Conservation (phyloP, 441 rosid species). For the Cnidoscolus chayamansa region DNA sequence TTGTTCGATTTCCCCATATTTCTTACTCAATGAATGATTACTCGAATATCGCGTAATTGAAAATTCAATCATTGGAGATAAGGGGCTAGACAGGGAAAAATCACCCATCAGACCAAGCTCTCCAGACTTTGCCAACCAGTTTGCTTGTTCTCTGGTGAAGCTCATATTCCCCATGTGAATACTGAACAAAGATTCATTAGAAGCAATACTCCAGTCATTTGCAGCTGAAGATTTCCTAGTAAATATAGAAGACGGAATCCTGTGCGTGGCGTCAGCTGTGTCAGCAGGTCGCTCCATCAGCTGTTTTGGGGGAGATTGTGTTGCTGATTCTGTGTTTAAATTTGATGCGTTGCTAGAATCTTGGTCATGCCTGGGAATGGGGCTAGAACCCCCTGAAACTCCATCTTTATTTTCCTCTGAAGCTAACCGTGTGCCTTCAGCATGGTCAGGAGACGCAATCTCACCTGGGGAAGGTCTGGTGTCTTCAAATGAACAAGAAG, state of each 20-base stretch:
- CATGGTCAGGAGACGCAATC: not conserved
- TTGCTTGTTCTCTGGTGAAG: slow-evolving; percentile 48
- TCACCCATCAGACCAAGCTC: slow-evolving; percentile 52
- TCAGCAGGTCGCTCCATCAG: slow-evolving; percentile 44
- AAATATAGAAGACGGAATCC: slow-evolving; percentile 69
- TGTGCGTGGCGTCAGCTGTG: slow-evolving; percentile 22
- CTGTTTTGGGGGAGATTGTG: slow-evolving; percentile 44
- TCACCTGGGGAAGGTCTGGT: not conserved
- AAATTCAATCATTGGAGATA: slow-evolving; percentile 29
- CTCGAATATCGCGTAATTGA: slow-evolving; percentile 27
- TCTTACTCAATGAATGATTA: not conserved
- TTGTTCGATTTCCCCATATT: slow-evolving; percentile 15
- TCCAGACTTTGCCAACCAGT: slow-evolving; percentile 40
- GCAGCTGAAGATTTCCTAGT: slow-evolving; percentile 40
- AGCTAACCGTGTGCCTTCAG: too few relatives aligned
- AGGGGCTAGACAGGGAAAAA: slow-evolving; percentile 25
- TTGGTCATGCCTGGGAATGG: too few relatives aligned
- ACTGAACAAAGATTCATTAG: slow-evolving; percentile 84
- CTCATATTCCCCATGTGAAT: slow-evolving; percentile 52
- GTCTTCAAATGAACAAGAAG: slow-evolving; percentile 24
- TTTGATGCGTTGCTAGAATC: not conserved
- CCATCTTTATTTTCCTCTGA: not conserved
- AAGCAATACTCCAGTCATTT: slow-evolving; percentile 73
- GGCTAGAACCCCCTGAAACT: too few relatives aligned
- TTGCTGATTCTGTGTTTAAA: slow-evolving; percentile 10